Conservation (phyloP, 1,284 basidiomycete genomes). For the Apiotrichum sp. region DNA sequence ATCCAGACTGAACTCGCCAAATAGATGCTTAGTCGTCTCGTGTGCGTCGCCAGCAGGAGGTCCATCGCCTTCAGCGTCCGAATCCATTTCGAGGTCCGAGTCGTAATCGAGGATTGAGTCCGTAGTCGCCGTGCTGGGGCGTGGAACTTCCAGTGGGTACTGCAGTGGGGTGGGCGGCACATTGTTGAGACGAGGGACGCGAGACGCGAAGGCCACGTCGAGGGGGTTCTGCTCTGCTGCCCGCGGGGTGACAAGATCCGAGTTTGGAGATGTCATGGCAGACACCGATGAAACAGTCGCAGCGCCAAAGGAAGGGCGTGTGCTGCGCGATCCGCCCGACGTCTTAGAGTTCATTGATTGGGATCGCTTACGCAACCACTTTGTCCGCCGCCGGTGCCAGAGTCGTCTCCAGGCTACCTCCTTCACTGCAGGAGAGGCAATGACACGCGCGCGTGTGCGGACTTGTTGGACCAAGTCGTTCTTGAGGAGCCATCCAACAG, state of each 20-base stretch:
- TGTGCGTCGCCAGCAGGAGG: neutral
- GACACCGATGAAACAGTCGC: neutral
- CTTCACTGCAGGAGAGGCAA: conserved; percentile 73
- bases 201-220: conserved; percentile 5
- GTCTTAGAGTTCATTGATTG: conserved; percentile 4
- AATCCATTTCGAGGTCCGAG: conserved; percentile 36
- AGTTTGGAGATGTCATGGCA: neutral
- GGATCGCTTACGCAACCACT: conserved; percentile 27
- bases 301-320: conserved; percentile 9
- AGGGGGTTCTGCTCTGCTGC: neutral
- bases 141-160: conserved; percentile 45
- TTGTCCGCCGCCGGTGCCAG: conserved; percentile 31
- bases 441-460: conserved; percentile 76
- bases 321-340: neutral
- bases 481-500: conserved; percentile 88
- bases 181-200: conserved; percentile 8
- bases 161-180: neutral
- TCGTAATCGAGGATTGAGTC: conserved; percentile 24
- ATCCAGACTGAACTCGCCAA: conserved; percentile 22
- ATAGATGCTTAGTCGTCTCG: conserved; percentile 53
- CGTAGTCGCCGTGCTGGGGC: neutral
- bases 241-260: conserved; percentile 4
- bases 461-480: conserved; percentile 77
- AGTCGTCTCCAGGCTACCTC: conserved; percentile 46
- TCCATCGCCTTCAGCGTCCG: conserved; percentile 28